Base-by-base conservation (phyloP, 1,139 yeast genomes). In the Geotrichum citri-aurantii region DNA sequence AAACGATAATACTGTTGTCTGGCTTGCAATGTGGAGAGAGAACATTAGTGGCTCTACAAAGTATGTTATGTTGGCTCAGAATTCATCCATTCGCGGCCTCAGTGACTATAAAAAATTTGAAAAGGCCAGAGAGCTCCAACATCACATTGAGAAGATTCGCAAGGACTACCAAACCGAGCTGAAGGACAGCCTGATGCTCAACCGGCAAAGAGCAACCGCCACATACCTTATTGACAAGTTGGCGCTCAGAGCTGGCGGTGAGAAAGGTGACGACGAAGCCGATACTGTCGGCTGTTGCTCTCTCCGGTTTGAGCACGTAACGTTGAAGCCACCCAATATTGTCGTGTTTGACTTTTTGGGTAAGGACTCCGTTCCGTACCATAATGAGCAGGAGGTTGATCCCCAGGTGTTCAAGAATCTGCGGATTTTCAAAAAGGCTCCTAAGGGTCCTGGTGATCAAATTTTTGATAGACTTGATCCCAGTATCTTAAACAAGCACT, bases 201-300 rank as follows among this genome's bases (percentile, higher is more conserved):
- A 88, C 59, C 81, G 99, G 63, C 98, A 93, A 75, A 83, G 92
- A 71, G 97, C 98, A 3, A 89, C 95, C 1, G 97, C 97, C 1
- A 89, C 93, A 56, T 93, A 92, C 71, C 79, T 93, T 56, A 92
- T 93, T 69, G 99, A 93, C 76, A 83, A 86, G n/a, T 86, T 91
- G 70, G 98, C 98, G 0, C 80, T 93, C 63, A 88, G 98, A 86
- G 98, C 98, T 0, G 98, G 98, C 71, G 97, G 97, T 66, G 98
- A 93, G 74, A 92, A 92, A 72, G 89, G 95, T 19, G 98, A 92
- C 10, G 98, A 93, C 68, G 97, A 92, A 71, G 98, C 98, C 1
- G 99, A 93, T 71, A 92, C 99, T 1, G 99, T 92, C 51, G 99
- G 99, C 51, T 92, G 99, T 75, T 92, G 98, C 74, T 92, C 98